Evolutionary conservation across 2,329 filamentous ascomycete species (phyloP).

Genomic region (Arachnomyces sp.): DNA sequence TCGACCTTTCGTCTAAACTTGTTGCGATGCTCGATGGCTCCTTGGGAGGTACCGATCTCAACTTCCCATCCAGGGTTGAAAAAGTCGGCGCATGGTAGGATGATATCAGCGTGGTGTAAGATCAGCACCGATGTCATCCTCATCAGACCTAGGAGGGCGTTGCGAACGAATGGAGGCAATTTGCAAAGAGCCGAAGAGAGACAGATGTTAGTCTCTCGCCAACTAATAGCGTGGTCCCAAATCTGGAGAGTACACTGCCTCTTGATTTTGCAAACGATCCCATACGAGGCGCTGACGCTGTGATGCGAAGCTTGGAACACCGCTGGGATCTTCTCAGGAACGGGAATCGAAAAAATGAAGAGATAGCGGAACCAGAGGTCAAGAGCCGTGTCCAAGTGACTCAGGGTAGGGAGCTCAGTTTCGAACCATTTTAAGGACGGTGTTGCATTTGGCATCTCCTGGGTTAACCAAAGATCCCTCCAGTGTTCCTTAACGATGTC

Average conservation of each 20-base stretch:
- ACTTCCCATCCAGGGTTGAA: constrained; percentile 58
- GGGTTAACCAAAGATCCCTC: constrained; percentile 40
- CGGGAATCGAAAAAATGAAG: constrained; percentile 51
- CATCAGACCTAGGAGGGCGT: constrained; percentile 40
- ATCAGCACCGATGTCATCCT: constrained; percentile 41
- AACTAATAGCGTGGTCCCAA: constrained; percentile 57
- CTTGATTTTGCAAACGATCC: constrained; percentile 54
- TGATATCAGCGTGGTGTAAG: constrained; percentile 51
- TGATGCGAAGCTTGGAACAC: constrained; percentile 58
- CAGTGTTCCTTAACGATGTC: constrained; percentile 38
- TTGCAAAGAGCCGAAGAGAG: constrained; percentile 43
- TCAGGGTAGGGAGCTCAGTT: constrained; percentile 31
- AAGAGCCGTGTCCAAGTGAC: constrained; percentile 28
- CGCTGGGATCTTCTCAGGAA: constrained; percentile 48
- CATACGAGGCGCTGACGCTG: constrained; percentile 52
- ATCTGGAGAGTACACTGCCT: constrained; percentile 52
- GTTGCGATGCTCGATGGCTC: constrained; percentile 48
- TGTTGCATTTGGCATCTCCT: constrained; percentile 34
- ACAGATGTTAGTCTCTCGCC: constrained; percentile 48
- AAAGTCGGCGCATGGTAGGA: constrained; percentile 51
- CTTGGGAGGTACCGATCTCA: constrained; percentile 52
- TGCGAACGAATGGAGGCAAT: constrained; percentile 42
- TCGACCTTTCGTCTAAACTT: constrained; percentile 53
- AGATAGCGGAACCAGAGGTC: constrained; percentile 37
- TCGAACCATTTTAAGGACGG: constrained; percentile 30